Base-by-base conservation (phyloP, 495 filamentous ascomycete species). In the Sphaerosporella brunnea region DNA sequence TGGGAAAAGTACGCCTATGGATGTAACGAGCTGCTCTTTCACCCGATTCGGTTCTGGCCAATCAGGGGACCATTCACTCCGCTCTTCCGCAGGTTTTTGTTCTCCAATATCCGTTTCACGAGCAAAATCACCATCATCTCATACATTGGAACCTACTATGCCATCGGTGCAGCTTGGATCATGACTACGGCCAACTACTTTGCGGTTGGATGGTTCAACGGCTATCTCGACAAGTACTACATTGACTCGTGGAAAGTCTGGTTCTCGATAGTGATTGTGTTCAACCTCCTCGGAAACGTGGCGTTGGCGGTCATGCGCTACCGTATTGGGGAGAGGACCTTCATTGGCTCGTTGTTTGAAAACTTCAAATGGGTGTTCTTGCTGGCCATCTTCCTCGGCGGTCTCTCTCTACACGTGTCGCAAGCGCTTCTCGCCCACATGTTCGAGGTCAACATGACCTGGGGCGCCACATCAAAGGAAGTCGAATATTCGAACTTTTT, bases 1-100 rank as follows among this genome's bases (percentile, higher is more conserved):
- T 86, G 81, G 81, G 81, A 86, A 55, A 86, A 86, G 62, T 86
- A 86, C 62, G 82, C 82, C 3, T 87, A 86, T 58, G 82, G 82
- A n/a, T 87, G 82, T 61, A 83, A 79, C 66, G 82, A 87, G 60
- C 64, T 87, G 37, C 69, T 87, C 51, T 87, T 87, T 69, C 67
- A 84, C 55, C 82, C 82, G 0, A 62, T 87, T 45, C 66, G 74
- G 45, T 69, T 65, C 52, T 80, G 77, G 77, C 51, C 72, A 11
- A 71, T 69, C 63, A 68, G 64, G 26, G 77, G 77, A 0, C 80
- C 79, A 13, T 84, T 86, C 65, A 87, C 82, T 0, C 73, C 71
- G 8, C 68, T 87, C 16, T 87, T 87, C 72, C 71, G 69, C 30
- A 66, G 58, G 28, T 87, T 86, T 64, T 64, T 86, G 35, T 68